Percentiles rank a stretch among this genome's conserved stretches.
phyloP scores from a whole-genome alignment of 1,139 yeast genomes.

The Geotrichum reessii region DNA sequence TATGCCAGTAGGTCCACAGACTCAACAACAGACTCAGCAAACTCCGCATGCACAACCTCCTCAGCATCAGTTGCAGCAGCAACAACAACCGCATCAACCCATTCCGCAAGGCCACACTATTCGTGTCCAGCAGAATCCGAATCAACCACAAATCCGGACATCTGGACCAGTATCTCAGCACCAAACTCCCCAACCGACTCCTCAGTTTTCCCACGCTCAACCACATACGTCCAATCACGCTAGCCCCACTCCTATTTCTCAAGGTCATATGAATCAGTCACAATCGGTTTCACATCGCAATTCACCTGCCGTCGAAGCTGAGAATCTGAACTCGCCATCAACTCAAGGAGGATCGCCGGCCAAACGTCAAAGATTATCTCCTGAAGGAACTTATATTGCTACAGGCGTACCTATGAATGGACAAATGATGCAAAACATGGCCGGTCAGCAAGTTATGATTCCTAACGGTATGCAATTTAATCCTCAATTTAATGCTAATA shows the following conservation, averaged over 20 bases:
- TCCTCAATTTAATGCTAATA: slow-evolving; percentile 16
- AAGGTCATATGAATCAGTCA: slow-evolving; percentile 20
- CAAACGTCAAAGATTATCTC: slow-evolving; percentile 37
- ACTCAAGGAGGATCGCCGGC: slow-evolving; percentile 33
- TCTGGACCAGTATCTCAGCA: slow-evolving; percentile 23
- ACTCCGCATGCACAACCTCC: slow-evolving; percentile 6
- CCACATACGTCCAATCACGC: slow-evolving; percentile 18
- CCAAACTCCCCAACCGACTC: slow-evolving; percentile 14
- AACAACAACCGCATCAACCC: neutral
- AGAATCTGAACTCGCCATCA: slow-evolving; percentile 28
- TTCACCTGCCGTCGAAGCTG: slow-evolving; percentile 23
- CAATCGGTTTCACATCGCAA: slow-evolving; percentile 23
- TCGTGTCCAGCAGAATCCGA: neutral
- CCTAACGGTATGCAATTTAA: slow-evolving; percentile 12
- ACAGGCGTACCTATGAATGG: slow-evolving; percentile 9
- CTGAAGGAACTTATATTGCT: slow-evolving; percentile 32
- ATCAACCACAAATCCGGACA: neutral
- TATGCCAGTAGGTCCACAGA: neutral
- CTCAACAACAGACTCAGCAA: neutral
- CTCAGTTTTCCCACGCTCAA: neutral
- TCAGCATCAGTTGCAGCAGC: slow-evolving; percentile 25
- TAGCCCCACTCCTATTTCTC: slow-evolving; percentile 32
- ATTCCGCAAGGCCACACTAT: neutral
- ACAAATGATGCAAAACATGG: slow-evolving; percentile 15
- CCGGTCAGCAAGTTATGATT: slow-evolving; percentile 13